These are phyloP conservation scores for Leishmania turanica DNA, from an alignment of 208 protist genomes.

Conservation along the genomic window DNA sequence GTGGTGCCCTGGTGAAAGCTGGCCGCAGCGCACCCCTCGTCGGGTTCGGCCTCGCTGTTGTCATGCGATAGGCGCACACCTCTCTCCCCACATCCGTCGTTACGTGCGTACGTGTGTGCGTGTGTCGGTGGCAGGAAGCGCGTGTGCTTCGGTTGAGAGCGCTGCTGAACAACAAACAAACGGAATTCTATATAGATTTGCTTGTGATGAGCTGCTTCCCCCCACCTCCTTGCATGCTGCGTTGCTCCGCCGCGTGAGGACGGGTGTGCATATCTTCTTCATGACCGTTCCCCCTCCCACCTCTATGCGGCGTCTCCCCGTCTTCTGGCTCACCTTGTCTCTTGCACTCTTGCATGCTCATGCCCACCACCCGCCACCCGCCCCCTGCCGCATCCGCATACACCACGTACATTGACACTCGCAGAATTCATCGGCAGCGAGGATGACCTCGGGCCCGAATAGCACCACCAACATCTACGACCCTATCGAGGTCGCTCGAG, in stretches of 20 bases:
- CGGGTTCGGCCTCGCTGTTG: not conserved
- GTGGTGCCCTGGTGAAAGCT: not conserved
- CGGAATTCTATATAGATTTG: not conserved
- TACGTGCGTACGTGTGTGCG: not conserved
- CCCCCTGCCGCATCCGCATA: not conserved
- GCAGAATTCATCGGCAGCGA: not conserved
- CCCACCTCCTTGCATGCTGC: too few species aligned
- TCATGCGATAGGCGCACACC: not conserved
- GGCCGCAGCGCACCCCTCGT: too few species aligned
- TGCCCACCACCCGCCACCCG: not conserved
- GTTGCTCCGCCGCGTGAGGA: too few species aligned
- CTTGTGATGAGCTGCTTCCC: not conserved
- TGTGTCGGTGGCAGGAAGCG: not conserved
- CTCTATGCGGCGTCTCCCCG: not conserved
- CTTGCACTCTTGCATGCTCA: not conserved
- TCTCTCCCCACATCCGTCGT: not conserved
- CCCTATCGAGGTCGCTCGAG: slow-evolving; percentile 52
- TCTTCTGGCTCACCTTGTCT: not conserved
- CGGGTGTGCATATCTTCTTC: not conserved
- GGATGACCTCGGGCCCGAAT: slow-evolving; percentile 9
- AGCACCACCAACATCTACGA: slow-evolving; percentile 49
- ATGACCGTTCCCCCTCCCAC: not conserved
- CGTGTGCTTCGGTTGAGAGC: not conserved
- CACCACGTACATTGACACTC: not conserved
- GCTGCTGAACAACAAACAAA: not conserved